A percentile compares a stretch with the other conserved stretches of the same genome.
Conservation (phyloP, 1,284 basidiomycete species). For the Apiotrichum sp. region DNA sequence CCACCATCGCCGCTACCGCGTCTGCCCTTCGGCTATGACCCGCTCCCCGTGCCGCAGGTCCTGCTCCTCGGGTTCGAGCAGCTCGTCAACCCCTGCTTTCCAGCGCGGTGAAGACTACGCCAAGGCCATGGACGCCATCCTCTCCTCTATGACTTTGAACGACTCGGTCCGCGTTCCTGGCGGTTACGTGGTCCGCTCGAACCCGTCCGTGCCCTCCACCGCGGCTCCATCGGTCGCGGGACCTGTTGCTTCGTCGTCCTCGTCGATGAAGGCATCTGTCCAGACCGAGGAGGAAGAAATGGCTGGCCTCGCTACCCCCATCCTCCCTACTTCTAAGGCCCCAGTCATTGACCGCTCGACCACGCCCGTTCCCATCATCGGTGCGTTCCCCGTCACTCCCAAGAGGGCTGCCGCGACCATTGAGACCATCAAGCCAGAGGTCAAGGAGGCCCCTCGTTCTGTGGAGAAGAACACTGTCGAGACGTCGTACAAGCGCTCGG, state of each 20-base stretch:
- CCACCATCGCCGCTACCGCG: conserved; percentile 11
- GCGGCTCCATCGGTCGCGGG: not conserved
- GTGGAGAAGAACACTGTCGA: not conserved
- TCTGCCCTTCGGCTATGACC: not conserved
- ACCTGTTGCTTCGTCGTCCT: not conserved
- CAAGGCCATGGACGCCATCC: conserved; percentile 11
- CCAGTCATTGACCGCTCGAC: not conserved
- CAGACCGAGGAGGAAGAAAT: conserved; percentile 11
- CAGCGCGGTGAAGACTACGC: conserved; percentile 13
- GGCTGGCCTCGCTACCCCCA: not conserved
- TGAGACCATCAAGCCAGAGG: not conserved
- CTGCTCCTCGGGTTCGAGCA: too few relatives aligned
- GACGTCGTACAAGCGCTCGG: not conserved
- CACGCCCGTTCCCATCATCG: conserved; percentile 6
- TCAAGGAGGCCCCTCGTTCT: not conserved
- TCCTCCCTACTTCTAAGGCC: not conserved
- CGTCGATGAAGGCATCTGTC: not conserved
- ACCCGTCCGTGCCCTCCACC: not conserved
- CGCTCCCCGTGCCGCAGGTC: not conserved
- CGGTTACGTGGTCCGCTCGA: conserved; percentile 1
- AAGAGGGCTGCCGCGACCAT: not conserved
- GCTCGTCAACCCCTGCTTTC: not conserved
- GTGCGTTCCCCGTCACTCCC: conserved; percentile 2
- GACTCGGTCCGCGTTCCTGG: conserved; percentile 7
- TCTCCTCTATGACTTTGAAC: conserved; percentile 1